Base-by-base conservation (phyloP, 192 early-diverging fungal species). In the Phlyctochytrium arcticum region DNA sequence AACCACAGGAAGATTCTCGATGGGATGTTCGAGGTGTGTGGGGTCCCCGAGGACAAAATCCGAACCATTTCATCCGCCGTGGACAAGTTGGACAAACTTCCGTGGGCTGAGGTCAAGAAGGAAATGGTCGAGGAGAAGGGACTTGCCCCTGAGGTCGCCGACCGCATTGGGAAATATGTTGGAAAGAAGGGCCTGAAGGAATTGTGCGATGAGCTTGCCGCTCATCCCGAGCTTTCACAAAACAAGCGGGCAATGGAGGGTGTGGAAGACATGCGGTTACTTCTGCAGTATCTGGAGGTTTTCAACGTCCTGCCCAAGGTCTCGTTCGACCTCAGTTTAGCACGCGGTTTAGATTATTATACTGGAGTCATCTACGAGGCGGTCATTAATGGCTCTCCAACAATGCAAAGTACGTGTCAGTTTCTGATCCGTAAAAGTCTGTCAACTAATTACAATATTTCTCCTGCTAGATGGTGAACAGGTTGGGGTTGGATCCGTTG, bases 291-390 rank as follows among this genome's bases (percentile, higher is more conserved):
- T 76, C 79, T 96, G 32, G 80, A 82, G n/a, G 73, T 94, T 29
- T 89, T 93, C 64, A 80, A 81, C 15, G 83, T 98, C 10, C 61
- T 79, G 7, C 77, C 85, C 53, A 74, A 73, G 48, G 85, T 96
- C 37, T 90, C 88, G 3, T 96, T 98, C 68, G 96, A 99, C 71
- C 82, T 99, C 57, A 89, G 87, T 54, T 80, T 99, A 67, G 96
- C 95, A n/a, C 86, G 96, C 37, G 96, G 96, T 29, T 70, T 99
- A 37, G 96, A 99, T 71, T 99, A 99, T 74, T 99, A 99, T 79
- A 99, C 96, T 36, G 96, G 96, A 27, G 87, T 98, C 49, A 99
- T 99, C 69, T 99, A 97, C 73, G 96, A 99, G 72, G 96, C 93
- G 6, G 90, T 98, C 30, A 68, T 83, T 6, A 60, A 47, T 17